A percentile compares a stretch with the other conserved stretches of the same genome.
phyloP scores from a whole-genome alignment of 2,329 filamentous ascomycete genomes.

The Leptographium lundbergii region DNA sequence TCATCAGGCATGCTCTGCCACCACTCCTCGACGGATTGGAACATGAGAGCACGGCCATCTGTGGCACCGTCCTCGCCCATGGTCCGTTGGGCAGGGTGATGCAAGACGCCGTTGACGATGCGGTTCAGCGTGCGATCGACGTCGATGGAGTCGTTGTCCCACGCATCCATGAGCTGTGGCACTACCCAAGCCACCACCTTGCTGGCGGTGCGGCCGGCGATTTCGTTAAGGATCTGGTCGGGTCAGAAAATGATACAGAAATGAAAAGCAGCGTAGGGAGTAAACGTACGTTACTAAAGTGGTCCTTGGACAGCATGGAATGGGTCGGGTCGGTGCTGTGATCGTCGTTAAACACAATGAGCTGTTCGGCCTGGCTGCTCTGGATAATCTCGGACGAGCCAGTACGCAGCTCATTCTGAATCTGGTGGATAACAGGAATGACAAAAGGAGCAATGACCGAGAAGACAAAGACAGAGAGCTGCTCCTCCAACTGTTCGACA shows the following conservation, averaged over 20 bases:
- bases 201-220: conserved; percentile 71
- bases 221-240: conserved; percentile 58
- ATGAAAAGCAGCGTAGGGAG: neutral
- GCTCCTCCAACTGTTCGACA: conserved; percentile 75
- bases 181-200: conserved; percentile 74
- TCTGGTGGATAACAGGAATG: conserved; percentile 71
- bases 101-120: conserved; percentile 72
- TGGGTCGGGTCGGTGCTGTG: conserved; percentile 71
- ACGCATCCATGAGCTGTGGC: conserved; percentile 76
- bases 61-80: conserved; percentile 55
- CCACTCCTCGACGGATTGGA: conserved; percentile 69
- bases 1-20: conserved; percentile 55
- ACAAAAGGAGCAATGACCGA: conserved; percentile 82
- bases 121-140: conserved; percentile 57
- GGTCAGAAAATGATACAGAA: neutral
- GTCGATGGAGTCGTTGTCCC: conserved; percentile 66
- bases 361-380: conserved; percentile 71
- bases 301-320: conserved; percentile 92
- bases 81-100: conserved; percentile 71
- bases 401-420: conserved; percentile 75
- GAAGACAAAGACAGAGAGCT: conserved; percentile 82
- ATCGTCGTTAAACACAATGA: conserved; percentile 76
- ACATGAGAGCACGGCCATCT: conserved; percentile 68
- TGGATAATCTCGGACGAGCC: conserved; percentile 81
- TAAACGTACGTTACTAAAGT: conserved; percentile 64